Conservation (phyloP, 2,329 filamentous ascomycete species). For the Aspergillus fumigatiaffinis region DNA sequence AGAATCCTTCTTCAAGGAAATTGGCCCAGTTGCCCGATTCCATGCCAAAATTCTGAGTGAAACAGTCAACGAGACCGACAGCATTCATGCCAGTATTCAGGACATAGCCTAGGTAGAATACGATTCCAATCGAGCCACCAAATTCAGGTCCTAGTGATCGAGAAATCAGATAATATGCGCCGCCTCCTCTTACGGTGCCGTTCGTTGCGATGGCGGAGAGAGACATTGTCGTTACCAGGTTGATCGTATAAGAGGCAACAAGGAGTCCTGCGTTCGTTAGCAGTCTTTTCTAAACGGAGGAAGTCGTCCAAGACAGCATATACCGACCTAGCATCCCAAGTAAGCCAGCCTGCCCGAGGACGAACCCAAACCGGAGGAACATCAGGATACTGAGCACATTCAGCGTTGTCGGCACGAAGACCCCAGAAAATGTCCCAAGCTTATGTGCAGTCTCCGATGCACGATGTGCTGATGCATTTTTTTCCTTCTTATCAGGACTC, state of each 20-base stretch:
- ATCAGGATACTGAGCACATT: slow-evolving; percentile 89
- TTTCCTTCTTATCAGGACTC: slow-evolving; percentile 31
- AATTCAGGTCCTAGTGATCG: slow-evolving; percentile 83
- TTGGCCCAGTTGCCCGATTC: slow-evolving; percentile 54
- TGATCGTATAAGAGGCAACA: slow-evolving; percentile 70
- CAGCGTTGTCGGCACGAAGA: slow-evolving; percentile 83
- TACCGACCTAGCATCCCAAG: slow-evolving; percentile 66
- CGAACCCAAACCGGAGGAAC: slow-evolving; percentile 84
- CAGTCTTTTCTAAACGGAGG: slow-evolving; percentile 1
- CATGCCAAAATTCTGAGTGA: slow-evolving; percentile 69
- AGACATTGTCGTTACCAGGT: slow-evolving; percentile 80
- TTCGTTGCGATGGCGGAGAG: slow-evolving; percentile 87
- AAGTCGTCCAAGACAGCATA: slow-evolving; percentile 32
- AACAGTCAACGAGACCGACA: slow-evolving; percentile 78
- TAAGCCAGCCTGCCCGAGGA: slow-evolving; percentile 75
- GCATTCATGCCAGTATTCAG: slow-evolving; percentile 85
- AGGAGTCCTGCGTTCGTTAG: slow-evolving; percentile 58
- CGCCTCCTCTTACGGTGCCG: slow-evolving; percentile 80
- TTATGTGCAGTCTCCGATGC: slow-evolving; percentile 49
- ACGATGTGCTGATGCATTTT: slow-evolving; percentile 21
- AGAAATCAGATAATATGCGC: slow-evolving; percentile 85
- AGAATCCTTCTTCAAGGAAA: slow-evolving; percentile 66
- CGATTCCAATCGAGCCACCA: slow-evolving; percentile 79
- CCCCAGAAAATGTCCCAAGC: slow-evolving; percentile 71
- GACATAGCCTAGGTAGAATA: slow-evolving; percentile 87